Percentiles rank a stretch among this genome's conserved stretches.
Conservation (phyloP, 2,329 filamentous ascomycete genomes). For the Teratosphaeria zuluensis region DNA sequence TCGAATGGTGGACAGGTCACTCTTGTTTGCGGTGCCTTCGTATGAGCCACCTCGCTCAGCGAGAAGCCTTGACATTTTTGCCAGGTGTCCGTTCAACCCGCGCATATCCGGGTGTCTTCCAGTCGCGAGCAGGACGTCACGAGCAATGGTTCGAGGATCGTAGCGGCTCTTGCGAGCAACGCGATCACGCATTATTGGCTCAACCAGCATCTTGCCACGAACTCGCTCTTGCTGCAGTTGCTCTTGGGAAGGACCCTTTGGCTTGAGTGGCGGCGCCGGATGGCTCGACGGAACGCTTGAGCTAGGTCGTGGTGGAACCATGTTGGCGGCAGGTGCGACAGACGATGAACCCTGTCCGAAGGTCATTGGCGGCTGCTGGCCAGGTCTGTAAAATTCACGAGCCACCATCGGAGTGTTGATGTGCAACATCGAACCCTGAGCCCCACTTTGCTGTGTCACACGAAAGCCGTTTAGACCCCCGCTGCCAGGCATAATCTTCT, state of each 20-base stretch:
- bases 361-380: background rate
- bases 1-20: slow-evolving; percentile 48
- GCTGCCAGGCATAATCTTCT: slow-evolving; percentile 15
- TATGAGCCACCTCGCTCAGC: slow-evolving; percentile 29
- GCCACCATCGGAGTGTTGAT: background rate
- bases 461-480: background rate
- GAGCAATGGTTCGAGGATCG: slow-evolving; percentile 51
- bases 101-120: slow-evolving; percentile 52
- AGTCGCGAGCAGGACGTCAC: slow-evolving; percentile 53
- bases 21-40: slow-evolving; percentile 26
- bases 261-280: slow-evolving; percentile 4
- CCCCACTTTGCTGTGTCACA: background rate
- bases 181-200: slow-evolving; percentile 38
- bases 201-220: slow-evolving; percentile 29
- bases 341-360: background rate
- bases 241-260: slow-evolving; percentile 19
- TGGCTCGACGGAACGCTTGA: background rate
- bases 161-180: slow-evolving; percentile 44
- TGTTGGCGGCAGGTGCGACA: background rate
- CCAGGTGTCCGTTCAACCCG: slow-evolving; percentile 50
- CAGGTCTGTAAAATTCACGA: background rate
- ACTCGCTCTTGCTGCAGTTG: slow-evolving; percentile 20
- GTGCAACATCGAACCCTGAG: background rate
- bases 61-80: slow-evolving; percentile 30
- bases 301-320: background rate